Base-by-base conservation (phyloP, 768 basidiomycete genomes). In the Auriscalpium orientale region DNA sequence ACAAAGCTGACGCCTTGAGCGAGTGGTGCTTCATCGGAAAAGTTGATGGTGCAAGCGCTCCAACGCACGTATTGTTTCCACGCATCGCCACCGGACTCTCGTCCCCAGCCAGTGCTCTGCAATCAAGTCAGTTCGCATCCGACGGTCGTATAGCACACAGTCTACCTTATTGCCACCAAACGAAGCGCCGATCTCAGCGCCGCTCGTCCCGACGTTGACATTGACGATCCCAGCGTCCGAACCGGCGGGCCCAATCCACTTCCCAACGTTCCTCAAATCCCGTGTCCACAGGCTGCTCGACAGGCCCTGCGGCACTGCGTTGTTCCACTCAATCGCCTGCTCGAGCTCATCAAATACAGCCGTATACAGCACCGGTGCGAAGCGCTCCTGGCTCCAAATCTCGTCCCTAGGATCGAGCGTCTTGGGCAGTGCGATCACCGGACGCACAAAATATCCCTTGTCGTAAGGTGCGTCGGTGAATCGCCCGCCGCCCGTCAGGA, bases 1-100 rank as follows among this genome's bases (percentile, higher is more conserved):
- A 79, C 68, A 71, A 98, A 98, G 61, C 80, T 83, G 58, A 98
- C 93, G 8, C 95, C 95, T 70, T 98, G 95, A 0, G 95, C 95
- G 37, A 98, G 75, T 9, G 91, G 93, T 46, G 91, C 85, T 62
- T 85, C 81, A 68, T 93, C 83, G 43, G 89, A 91, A 72, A 89
- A 98, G 72, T 98, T 98, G 69, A 98, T 74, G 11, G 95, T 97
- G 69, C 91, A 94, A 47, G 88, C 83, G 70, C 87, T 86, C 90
- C 90, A 95, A 51, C 91, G 83, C 43, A 94, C 89, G 63, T 94
- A 94, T 70, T 95, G 91, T 70, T 95, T 94, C 95, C 95, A 98
- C n/a, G 95, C 89, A 70, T 98, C 95, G 52, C 95, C 95, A 40
- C 95, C 95, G 8, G 91, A 92, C 74, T 98, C 95, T 49, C 95